These are phyloP conservation scores for Cardiospermum halicacabum DNA, from an alignment of 345 rosid species.

Conservation along the genomic window DNA sequence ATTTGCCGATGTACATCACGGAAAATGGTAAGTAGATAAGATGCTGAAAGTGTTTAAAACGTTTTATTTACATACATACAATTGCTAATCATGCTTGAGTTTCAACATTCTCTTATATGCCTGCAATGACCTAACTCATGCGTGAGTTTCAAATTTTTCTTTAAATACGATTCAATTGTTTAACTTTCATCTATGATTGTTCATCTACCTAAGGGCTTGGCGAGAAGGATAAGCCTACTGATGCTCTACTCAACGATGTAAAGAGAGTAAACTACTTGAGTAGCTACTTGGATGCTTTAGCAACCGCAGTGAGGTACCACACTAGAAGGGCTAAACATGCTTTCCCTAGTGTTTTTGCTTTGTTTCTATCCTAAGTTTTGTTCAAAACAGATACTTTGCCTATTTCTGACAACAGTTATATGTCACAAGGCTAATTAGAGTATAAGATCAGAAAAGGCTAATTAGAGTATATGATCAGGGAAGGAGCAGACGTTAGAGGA, in stretches of 20 bases:
- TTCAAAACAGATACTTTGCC: neutral
- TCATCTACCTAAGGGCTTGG: constrained; percentile 3
- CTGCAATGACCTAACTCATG: no score
- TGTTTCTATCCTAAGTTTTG: neutral
- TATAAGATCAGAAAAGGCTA: neutral
- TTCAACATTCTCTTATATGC: no score
- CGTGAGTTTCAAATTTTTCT: no score
- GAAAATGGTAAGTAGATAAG: constrained; percentile 45
- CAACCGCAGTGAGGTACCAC: constrained; percentile 19
- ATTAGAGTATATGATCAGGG: neutral
- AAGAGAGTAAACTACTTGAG: constrained; percentile 16
- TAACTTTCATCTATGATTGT: neutral
- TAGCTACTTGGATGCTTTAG: constrained; percentile 22
- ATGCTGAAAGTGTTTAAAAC: constrained; percentile 25
- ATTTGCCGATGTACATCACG: constrained; percentile 49
- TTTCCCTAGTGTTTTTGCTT: neutral
- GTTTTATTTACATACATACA: neutral
- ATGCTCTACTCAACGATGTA: constrained; percentile 21
- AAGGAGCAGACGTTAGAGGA: constrained; percentile 9
- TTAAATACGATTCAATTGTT: no score
- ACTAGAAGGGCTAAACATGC: no score
- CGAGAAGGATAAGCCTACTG: constrained; percentile 8
- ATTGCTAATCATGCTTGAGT: no score
- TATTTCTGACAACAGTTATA: neutral
- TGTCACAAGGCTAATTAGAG: neutral